Evolutionary conservation across 352 stramenopile species (phyloP).

Genomic region (Pythium apleroticum): DNA sequence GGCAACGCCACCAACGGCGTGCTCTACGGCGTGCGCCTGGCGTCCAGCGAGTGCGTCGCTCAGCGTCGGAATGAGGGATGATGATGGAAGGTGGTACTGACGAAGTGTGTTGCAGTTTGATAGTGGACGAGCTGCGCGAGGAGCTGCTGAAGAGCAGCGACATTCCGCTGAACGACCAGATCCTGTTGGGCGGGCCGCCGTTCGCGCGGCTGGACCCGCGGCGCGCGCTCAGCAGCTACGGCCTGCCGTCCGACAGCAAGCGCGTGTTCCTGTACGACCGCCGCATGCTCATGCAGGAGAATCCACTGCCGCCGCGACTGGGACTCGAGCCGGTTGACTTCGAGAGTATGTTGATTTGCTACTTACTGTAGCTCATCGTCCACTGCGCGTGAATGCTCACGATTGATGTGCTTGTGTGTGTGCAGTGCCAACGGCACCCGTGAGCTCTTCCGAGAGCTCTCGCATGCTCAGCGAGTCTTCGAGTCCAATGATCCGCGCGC

Average conservation of each 20-base stretch:
- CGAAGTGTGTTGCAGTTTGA: constrained; percentile 36
- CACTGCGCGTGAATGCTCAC: constrained; percentile 10
- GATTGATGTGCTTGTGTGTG: neutral
- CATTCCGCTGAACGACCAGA: constrained; percentile 70
- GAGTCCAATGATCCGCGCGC: constrained; percentile 70
- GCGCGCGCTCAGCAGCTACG: constrained; percentile 67
- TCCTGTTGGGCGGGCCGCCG: constrained; percentile 74
- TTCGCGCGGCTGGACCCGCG: constrained; percentile 75
- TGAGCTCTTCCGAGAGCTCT: constrained; percentile 63
- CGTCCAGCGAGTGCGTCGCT: constrained; percentile 43
- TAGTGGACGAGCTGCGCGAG: constrained; percentile 68
- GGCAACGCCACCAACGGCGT: constrained; percentile 32
- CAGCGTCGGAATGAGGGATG: neutral
- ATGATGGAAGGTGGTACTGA: neutral
- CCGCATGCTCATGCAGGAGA: constrained; percentile 72
- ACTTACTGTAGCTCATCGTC: neutral
- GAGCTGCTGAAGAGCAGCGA: constrained; percentile 56
- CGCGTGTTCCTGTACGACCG: constrained; percentile 84
- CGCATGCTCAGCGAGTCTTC: constrained; percentile 76
- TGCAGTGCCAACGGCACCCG: constrained; percentile 56
- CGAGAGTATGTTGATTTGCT: constrained; percentile 25
- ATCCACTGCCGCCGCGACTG: constrained; percentile 31
- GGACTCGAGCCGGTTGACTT: constrained; percentile 48
- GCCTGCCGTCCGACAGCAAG: constrained; percentile 55
- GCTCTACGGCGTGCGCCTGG: constrained; percentile 26